These are phyloP conservation scores for Mycena polygramma DNA, from an alignment of 768 basidiomycete genomes.

Conservation along the genomic window DNA sequence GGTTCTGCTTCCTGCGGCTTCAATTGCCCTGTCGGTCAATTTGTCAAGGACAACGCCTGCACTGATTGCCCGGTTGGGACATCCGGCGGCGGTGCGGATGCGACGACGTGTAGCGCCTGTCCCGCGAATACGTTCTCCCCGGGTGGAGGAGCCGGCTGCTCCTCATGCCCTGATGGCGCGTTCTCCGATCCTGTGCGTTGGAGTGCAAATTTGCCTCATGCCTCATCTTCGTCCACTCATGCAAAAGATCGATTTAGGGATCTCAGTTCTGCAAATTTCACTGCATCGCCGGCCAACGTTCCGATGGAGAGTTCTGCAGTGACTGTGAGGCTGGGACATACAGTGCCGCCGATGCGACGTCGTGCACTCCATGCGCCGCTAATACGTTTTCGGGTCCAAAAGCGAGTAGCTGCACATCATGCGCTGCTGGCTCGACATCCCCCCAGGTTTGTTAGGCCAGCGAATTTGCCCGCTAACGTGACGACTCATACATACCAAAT, in stretches of 20 bases:
- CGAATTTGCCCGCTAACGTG: background rate
- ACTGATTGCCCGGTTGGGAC: too few relatives aligned
- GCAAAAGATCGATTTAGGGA: background rate
- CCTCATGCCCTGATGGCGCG: background rate
- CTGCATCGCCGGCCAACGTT: background rate
- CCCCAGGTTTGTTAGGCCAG: too few relatives aligned
- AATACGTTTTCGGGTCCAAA: background rate
- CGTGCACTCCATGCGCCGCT: background rate
- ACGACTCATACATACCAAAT: too few relatives aligned
- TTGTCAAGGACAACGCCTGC: too few relatives aligned
- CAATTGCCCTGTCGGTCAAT: too few relatives aligned
- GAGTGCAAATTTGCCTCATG: too few relatives aligned
- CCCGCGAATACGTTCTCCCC: background rate
- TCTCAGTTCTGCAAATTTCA: background rate
- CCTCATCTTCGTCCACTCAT: too few relatives aligned
- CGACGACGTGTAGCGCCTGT: background rate
- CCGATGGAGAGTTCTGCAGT: background rate
- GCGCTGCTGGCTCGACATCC: background rate
- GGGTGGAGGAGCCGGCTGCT: background rate
- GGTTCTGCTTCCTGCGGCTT: too few relatives aligned
- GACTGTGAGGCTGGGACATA: background rate
- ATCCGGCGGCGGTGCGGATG: too few relatives aligned
- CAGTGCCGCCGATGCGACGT: background rate
- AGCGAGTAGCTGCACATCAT: background rate
- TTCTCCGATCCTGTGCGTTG: background rate